A percentile compares a stretch with the other conserved stretches of the same genome.
Conservation (phyloP, 2,329 filamentous ascomycete species). For the Neonectria punicea region DNA sequence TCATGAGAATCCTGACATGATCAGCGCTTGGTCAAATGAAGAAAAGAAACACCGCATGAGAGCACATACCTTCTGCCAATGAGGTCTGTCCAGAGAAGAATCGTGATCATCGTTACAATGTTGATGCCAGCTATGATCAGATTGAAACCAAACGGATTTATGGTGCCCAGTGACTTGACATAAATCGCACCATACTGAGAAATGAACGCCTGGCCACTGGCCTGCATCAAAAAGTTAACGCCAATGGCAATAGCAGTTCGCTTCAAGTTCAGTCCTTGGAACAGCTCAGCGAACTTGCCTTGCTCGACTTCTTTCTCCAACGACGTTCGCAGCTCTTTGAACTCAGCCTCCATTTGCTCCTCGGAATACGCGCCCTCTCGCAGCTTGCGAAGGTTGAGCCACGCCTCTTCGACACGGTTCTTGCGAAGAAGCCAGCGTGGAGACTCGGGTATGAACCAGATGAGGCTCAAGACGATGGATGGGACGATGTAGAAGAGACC, state of each 20-base stretch:
- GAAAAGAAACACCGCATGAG: neutral
- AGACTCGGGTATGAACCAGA: slow-evolving; percentile 41
- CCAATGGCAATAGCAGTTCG: slow-evolving; percentile 38
- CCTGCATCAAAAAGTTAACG: slow-evolving; percentile 45
- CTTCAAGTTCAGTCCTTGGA: slow-evolving; percentile 29
- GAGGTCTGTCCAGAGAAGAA: neutral
- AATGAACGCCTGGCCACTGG: slow-evolving; percentile 41
- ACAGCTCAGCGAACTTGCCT: slow-evolving; percentile 15
- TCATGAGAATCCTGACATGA: neutral
- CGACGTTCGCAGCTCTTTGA: slow-evolving; percentile 15
- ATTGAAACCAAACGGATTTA: slow-evolving; percentile 41
- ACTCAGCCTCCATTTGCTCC: slow-evolving; percentile 33
- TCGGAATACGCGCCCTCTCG: slow-evolving; percentile 27
- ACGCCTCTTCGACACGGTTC: slow-evolving; percentile 32
- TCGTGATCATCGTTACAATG: slow-evolving; percentile 6
- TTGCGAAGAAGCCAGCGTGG: slow-evolving; percentile 40
- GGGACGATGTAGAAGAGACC: slow-evolving; percentile 40
- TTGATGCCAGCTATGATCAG: slow-evolving; percentile 21
- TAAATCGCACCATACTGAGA: slow-evolving; percentile 45
- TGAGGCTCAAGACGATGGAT: slow-evolving; percentile 14
- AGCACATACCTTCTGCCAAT: slow-evolving; percentile 25
- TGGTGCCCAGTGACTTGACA: slow-evolving; percentile 39
- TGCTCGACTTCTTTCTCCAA: slow-evolving; percentile 36
- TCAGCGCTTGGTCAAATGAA: neutral
- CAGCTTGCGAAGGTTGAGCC: slow-evolving; percentile 16